Evolutionary conservation across 2,329 filamentous ascomycete genomes (phyloP), one percentile per base, ranked within the genome.

Genomic region (Colletotrichum abscissum): DNA sequence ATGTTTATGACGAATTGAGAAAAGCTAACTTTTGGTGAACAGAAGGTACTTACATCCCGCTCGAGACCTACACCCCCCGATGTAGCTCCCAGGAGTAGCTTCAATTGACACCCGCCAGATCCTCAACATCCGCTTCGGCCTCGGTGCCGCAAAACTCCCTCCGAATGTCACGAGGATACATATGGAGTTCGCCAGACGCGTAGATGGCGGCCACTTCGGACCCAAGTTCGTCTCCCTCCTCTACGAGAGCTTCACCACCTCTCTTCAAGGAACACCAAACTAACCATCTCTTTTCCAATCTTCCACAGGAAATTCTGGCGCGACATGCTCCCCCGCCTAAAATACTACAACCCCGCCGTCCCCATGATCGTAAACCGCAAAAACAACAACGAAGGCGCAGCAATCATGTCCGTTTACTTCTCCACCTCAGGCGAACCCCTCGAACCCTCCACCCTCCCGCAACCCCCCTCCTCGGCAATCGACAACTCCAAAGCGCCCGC

Each of bases 341-440:
- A 99, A 88, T 99, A 92, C 86, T 93, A 97, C 88, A 99, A 99
- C 82, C 97, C 97, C 0, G 85, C 91, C 14, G 83, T 98, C 58
- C 91, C 93, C 56, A 97, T 98, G 89, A 92, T 94, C 72, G 90
- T 98, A 78, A 92, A 93, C 82, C 93, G 94, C 72, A 92, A 89
- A 75, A 78, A 81, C 49, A 84, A 92, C 57, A 87, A 91, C 76
- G 81, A 85, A 5, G 86, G 86, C 26, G 85, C 89, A 7, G 90
- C 93, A 16, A 87, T 85, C 59, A 86, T 95, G 84, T 91, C 89
- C 73, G 86, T 95, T 77, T 92, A 92, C 84, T 89, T 92, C 77
- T 86, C 86, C 78, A 59, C 52, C 16, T 85, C 84, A 72, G 68
- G 38, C 69, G 72, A 75, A 69, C 63, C 80, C 69, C 72, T 78